A percentile compares a stretch with the other conserved stretches of the same genome.
phyloP scores from a whole-genome alignment of 2,329 filamentous ascomycete genomes.

The Ophiocordyceps unilateralis region DNA sequence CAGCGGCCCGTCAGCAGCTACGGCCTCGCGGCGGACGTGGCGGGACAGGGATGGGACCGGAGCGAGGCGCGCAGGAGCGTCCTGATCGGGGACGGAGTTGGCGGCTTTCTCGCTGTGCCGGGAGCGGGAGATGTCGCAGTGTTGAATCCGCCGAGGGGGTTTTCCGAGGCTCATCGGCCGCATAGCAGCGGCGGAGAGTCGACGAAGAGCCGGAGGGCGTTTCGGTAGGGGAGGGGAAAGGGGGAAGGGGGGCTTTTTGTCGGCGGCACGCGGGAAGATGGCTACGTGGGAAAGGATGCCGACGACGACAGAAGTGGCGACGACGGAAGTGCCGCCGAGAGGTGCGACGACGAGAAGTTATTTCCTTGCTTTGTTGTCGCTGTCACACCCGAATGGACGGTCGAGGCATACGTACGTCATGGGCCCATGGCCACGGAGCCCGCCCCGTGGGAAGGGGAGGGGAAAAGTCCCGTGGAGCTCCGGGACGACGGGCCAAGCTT shows the following conservation, averaged over 20 bases:
- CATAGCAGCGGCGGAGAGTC: slow-evolving; percentile 17
- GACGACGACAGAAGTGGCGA: no score
- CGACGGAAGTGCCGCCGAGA: background rate
- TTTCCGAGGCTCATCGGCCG: slow-evolving; percentile 12
- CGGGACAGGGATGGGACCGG: slow-evolving; percentile 29
- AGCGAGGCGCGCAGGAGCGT: slow-evolving; percentile 36
- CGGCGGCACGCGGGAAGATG: no score
- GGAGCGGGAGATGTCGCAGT: slow-evolving; percentile 5
- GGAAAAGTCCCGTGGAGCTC: no score
- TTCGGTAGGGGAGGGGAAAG: background rate
- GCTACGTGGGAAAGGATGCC: no score
- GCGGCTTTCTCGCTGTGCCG: slow-evolving; percentile 36
- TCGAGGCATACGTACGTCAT: background rate
- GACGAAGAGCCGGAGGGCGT: background rate
- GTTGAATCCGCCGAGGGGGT: slow-evolving; percentile 3
- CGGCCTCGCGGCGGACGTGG: slow-evolving; percentile 35
- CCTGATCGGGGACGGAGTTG: slow-evolving; percentile 31
- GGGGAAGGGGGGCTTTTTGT: background rate
- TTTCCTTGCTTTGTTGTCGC: background rate
- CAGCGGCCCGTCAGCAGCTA: slow-evolving; percentile 36
- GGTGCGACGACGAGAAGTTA: background rate
- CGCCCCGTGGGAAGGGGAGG: no score
- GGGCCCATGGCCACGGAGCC: no score
- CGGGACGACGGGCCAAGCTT: no score
- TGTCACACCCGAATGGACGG: background rate